Evolutionary conservation across 176 grass and related monocot genomes (phyloP).

Genomic region (Pontederia paniculata): DNA sequence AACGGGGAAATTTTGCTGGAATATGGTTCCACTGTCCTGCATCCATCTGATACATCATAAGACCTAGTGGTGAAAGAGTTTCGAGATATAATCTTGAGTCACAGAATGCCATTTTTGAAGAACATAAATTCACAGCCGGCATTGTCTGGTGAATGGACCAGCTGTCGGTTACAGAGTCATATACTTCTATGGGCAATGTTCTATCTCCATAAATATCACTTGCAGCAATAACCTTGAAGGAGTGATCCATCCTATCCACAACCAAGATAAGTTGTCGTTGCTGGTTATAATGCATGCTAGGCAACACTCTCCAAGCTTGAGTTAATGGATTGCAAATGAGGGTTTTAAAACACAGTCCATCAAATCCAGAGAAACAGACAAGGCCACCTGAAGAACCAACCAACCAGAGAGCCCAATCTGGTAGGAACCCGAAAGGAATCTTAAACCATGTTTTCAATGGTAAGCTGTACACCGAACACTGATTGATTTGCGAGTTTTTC

Average conservation of each 20-base stretch:
- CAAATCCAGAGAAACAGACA: constrained; percentile 81
- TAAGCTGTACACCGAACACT: constrained; percentile 65
- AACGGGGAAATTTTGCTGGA: constrained; percentile 85
- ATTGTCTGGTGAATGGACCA: constrained; percentile 88
- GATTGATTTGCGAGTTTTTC: constrained; percentile 36
- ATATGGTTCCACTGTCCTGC: constrained; percentile 73
- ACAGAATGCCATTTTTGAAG: constrained; percentile 89
- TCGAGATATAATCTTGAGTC: constrained; percentile 85
- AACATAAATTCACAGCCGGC: constrained; percentile 76
- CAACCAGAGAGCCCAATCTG: constrained; percentile 78
- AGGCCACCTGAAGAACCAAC: constrained; percentile 87
- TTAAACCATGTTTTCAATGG: constrained; percentile 68
- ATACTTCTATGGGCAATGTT: constrained; percentile 82
- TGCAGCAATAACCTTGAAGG: constrained; percentile 72
- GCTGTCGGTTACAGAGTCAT: constrained; percentile 42
- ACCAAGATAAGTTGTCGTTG: constrained; percentile 83
- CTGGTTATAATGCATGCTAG: constrained; percentile 79
- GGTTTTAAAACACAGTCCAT: constrained; percentile 51
- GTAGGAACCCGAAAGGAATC: constrained; percentile 66
- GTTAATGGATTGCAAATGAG: constrained; percentile 82
- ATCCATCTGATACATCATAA: constrained; percentile 85
- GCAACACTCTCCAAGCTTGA: constrained; percentile 63
- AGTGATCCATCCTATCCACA: constrained; percentile 26
- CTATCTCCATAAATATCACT: constrained; percentile 77
- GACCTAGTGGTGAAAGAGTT: constrained; percentile 85